phyloP scores from a whole-genome alignment of 352 stramenopile species.

The Globisporangium heterothallicum region DNA sequence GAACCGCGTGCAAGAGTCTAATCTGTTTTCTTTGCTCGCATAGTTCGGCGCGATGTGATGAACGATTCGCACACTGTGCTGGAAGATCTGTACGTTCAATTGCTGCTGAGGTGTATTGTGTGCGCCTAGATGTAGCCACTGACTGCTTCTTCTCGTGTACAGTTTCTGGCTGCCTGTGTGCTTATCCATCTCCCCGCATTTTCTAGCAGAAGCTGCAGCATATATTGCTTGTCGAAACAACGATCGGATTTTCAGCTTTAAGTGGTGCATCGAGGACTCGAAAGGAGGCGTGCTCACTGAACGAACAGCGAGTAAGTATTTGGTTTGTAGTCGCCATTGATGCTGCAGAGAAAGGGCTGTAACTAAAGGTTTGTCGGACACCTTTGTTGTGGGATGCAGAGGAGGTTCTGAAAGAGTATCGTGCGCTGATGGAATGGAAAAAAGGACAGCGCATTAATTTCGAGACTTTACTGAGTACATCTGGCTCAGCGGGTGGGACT shows the following conservation, averaged over 20 bases:
- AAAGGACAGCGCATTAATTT: constrained; percentile 56
- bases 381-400: no score
- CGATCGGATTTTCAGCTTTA: constrained; percentile 74
- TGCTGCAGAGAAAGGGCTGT: neutral
- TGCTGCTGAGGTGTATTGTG: neutral
- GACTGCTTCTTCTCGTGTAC: neutral
- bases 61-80: constrained; percentile 48
- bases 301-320: constrained; percentile 56
- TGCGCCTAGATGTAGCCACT: neutral
- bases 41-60: constrained; percentile 47
- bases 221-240: constrained; percentile 75
- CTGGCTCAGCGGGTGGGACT: constrained; percentile 18
- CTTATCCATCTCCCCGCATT: constrained; percentile 38
- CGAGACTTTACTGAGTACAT: constrained; percentile 38
- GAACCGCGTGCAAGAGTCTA: neutral
- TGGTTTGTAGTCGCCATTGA: neutral
- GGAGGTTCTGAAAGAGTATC: constrained; percentile 59
- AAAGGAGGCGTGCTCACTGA: constrained; percentile 57
- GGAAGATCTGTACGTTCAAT: constrained; percentile 53
- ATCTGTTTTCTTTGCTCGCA: neutral
- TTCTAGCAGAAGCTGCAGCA: constrained; percentile 65
- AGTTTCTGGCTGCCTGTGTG: constrained; percentile 72
- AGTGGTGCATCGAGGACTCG: constrained; percentile 54
- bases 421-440: constrained; percentile 59
- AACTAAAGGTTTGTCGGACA: neutral